These are phyloP conservation scores for Stachybotrys chlorohalonatus DNA, from an alignment of 2,329 filamentous ascomycete species.

Conservation along the genomic window DNA sequence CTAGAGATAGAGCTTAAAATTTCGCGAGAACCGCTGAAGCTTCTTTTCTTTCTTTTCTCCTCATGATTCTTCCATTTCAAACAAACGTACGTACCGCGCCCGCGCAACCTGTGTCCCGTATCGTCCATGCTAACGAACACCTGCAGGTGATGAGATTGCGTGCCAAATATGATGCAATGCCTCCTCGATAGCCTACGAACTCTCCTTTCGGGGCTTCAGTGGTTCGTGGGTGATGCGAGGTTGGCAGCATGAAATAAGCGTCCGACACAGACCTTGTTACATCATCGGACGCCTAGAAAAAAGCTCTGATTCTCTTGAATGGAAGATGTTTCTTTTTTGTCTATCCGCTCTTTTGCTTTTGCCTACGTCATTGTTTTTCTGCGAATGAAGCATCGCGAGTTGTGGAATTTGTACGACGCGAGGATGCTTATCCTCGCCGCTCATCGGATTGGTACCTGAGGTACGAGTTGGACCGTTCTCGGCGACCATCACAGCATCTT, in stretches of 20 bases:
- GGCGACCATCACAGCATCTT: too few species aligned
- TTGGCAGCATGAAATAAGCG: constrained; percentile 88
- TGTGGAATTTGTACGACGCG: neutral
- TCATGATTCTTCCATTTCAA: constrained; percentile 98
- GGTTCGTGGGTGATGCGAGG: constrained; percentile 60
- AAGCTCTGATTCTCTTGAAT: constrained; percentile 75
- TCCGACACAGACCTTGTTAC: constrained; percentile 99
- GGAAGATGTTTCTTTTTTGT: constrained; percentile 15
- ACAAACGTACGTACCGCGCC: constrained; percentile 63
- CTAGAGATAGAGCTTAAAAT: constrained; percentile 24
- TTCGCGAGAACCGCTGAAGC: constrained; percentile 14
- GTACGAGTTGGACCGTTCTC: too few species aligned
- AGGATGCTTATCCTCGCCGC: neutral
- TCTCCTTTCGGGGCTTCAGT: constrained; percentile 89
- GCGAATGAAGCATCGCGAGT: neutral
- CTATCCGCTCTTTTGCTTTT: neutral
- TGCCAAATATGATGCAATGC: constrained; percentile 80
- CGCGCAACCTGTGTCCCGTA: constrained; percentile 5
- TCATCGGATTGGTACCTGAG: neutral
- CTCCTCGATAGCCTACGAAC: constrained; percentile 59
- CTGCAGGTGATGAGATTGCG: constrained; percentile 98
- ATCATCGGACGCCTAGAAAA: constrained; percentile 87
- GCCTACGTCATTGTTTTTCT: neutral
- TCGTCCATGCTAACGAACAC: constrained; percentile 19
- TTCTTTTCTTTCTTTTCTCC: constrained; percentile 38